Evolutionary conservation across 1,284 basidiomycete species (phyloP).

Genomic region (Sanghuangporus baumii): DNA sequence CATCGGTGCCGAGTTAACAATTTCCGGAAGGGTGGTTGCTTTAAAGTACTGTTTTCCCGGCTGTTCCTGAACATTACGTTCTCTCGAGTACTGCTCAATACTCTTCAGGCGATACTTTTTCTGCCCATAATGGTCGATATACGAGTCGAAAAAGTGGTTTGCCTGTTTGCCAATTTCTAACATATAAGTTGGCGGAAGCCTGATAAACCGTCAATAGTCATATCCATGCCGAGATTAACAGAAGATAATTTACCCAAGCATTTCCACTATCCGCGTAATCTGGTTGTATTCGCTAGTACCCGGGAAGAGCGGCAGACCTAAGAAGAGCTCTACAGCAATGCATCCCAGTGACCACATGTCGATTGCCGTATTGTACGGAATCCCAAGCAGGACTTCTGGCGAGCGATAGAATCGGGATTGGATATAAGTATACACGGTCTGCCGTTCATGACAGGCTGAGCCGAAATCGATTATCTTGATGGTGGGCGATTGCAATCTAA

Average conservation of each 20-base stretch:
- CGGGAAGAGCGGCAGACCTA: slow-evolving; percentile 94
- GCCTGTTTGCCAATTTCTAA: slow-evolving; percentile 96
- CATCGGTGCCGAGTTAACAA: slow-evolving; percentile 93
- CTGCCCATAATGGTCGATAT: slow-evolving; percentile 77
- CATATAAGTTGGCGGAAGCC: slow-evolving; percentile 88
- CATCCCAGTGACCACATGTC: slow-evolving; percentile 96
- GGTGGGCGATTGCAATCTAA: slow-evolving; percentile 90
- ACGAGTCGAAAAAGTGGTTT: slow-evolving; percentile 87
- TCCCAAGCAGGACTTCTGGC: slow-evolving; percentile 93
- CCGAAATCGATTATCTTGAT: slow-evolving; percentile 99
- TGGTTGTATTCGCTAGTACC: slow-evolving; percentile 99
- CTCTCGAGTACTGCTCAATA: slow-evolving; percentile 91
- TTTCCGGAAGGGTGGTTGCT: slow-evolving; percentile 89
- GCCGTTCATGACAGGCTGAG: slow-evolving; percentile 96
- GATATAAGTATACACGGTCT: slow-evolving; percentile 99
- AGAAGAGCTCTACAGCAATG: slow-evolving; percentile 96
- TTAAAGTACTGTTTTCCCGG: slow-evolving; percentile 99
- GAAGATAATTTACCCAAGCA: slow-evolving; percentile 77
- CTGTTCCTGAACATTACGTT: slow-evolving; percentile 93
- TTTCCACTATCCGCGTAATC: slow-evolving; percentile 93
- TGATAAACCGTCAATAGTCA: slow-evolving; percentile 26
- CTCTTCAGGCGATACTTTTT: slow-evolving; percentile 89
- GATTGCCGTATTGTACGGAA: slow-evolving; percentile 91
- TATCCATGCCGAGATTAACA: slow-evolving; percentile 14
- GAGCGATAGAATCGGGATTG: slow-evolving; percentile 98